Percentiles rank a stretch among this genome's conserved stretches.
phyloP scores from a whole-genome alignment of 805 yeast genomes.

The Kuraishia piskuri region DNA sequence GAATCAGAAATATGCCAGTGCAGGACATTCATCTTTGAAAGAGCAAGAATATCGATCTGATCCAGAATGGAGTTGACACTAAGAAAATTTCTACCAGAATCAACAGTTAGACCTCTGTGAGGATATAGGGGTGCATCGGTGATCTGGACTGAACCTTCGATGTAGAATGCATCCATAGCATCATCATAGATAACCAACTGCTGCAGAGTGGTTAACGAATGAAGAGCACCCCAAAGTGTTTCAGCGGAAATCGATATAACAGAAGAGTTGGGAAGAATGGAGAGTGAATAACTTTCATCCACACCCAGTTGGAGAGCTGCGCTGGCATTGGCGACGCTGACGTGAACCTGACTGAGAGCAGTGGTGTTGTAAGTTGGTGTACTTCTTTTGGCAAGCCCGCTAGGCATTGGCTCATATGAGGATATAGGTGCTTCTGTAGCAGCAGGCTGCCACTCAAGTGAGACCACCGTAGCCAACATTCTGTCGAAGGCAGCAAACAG shows the following conservation, averaged over 20 bases:
- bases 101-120: constrained; percentile 31
- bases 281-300: constrained; percentile 26
- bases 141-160: constrained; percentile 26
- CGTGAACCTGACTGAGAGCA: constrained; percentile 2
- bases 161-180: constrained; percentile 9
- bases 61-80: constrained; percentile 17
- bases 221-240: constrained; percentile 33
- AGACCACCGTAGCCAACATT: constrained; percentile 11
- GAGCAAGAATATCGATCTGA: constrained; percentile 30
- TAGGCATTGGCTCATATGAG: constrained; percentile 12
- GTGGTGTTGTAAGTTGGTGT: background rate
- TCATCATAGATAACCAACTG: constrained; percentile 27
- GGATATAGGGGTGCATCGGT: constrained; percentile 25
- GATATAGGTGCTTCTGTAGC: constrained; percentile 20
- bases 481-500: constrained; percentile 20
- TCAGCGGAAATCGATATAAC: constrained; percentile 18
- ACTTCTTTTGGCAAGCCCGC: background rate
- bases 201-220: constrained; percentile 30
- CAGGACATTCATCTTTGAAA: constrained; percentile 28
- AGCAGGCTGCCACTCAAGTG: constrained; percentile 26
- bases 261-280: constrained; percentile 5
- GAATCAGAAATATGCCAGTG: constrained; percentile 33
- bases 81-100: constrained; percentile 29
- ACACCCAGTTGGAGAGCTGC: constrained; percentile 26
- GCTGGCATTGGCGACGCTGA: constrained; percentile 13